Evolutionary conservation across 768 basidiomycete genomes (phyloP).

Genomic region (Lentinula guzmanii): DNA sequence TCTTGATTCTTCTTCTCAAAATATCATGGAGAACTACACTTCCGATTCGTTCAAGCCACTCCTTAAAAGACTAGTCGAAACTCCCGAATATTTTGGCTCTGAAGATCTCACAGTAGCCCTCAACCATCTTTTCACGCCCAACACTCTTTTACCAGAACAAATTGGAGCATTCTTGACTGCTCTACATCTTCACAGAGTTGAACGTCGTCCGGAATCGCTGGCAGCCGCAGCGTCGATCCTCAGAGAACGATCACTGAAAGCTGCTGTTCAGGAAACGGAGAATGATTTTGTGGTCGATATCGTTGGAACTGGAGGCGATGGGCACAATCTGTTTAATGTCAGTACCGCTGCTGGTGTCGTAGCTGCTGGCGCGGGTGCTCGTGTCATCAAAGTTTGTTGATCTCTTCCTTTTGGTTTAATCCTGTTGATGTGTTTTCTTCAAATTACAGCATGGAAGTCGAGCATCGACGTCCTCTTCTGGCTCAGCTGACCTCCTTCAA

Average conservation of each 20-base stretch:
- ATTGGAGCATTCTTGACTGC: conserved; percentile 90
- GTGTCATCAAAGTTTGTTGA: conserved; percentile 78
- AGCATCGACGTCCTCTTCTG: conserved; percentile 92
- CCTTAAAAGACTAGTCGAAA: conserved; percentile 72
- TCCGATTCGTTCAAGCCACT: conserved; percentile 65
- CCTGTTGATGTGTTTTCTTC: conserved; percentile 4
- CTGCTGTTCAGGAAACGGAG: conserved; percentile 50
- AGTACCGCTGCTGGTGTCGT: conserved; percentile 92
- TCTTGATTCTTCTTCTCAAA: not conserved
- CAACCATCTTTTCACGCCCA: conserved; percentile 66
- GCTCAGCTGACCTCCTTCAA: conserved; percentile 89
- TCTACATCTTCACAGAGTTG: conserved; percentile 73
- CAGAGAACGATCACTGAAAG: conserved; percentile 59
- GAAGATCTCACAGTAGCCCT: conserved; percentile 71
- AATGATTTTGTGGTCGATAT: conserved; percentile 72
- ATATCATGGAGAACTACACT: conserved; percentile 10
- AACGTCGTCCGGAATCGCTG: conserved; percentile 69
- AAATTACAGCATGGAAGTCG: conserved; percentile 72
- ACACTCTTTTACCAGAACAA: conserved; percentile 61
- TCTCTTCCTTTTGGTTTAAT: not conserved
- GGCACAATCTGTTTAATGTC: conserved; percentile 94
- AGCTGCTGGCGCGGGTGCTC: conserved; percentile 89
- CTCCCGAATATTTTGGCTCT: conserved; percentile 76
- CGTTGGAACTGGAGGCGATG: conserved; percentile 94
- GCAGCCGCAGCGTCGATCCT: conserved; percentile 76